phyloP scores from a whole-genome alignment of 2,329 filamentous ascomycete genomes.

The Sclerotinia glacialis region DNA sequence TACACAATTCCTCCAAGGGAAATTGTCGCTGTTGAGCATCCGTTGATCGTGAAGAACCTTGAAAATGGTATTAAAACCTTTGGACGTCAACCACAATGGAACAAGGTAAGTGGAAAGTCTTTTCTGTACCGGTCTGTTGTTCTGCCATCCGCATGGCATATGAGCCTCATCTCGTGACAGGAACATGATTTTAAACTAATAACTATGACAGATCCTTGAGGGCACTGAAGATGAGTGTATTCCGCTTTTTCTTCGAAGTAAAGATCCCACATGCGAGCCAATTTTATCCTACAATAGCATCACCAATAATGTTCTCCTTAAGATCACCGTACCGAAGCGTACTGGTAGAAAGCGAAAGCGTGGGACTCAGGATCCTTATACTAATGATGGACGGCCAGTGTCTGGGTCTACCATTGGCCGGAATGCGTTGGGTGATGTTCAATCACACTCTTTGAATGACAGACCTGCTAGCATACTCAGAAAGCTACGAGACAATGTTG shows the following conservation, averaged over 20 bases:
- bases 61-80: constrained; percentile 63
- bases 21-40: constrained; percentile 64
- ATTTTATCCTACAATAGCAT: constrained; percentile 71
- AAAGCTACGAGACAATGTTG: constrained; percentile 68
- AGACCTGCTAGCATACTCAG: constrained; percentile 55
- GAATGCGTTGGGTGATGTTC: constrained; percentile 35
- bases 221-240: constrained; percentile 48
- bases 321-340: constrained; percentile 79
- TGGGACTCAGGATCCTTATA: constrained; percentile 67
- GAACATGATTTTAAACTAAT: not conserved
- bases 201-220: constrained; percentile 44
- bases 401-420: constrained; percentile 2
- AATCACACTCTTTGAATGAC: constrained; percentile 50
- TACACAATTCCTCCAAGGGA: constrained; percentile 51
- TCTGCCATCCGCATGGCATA: not conserved
- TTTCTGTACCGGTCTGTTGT: no score
- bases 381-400: constrained; percentile 34
- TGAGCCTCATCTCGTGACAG: constrained; percentile 26
- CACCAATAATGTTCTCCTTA: constrained; percentile 81
- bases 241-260: constrained; percentile 73
- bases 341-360: constrained; percentile 84
- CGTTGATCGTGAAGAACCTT: constrained; percentile 61
- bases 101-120: constrained; percentile 34
- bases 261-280: constrained; percentile 75
- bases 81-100: constrained; percentile 42